A percentile compares a stretch with the other conserved stretches of the same genome.
Evolutionary conservation across 1,139 yeast species (phyloP).

Genomic region (Debaryomyces nepalensis): DNA sequence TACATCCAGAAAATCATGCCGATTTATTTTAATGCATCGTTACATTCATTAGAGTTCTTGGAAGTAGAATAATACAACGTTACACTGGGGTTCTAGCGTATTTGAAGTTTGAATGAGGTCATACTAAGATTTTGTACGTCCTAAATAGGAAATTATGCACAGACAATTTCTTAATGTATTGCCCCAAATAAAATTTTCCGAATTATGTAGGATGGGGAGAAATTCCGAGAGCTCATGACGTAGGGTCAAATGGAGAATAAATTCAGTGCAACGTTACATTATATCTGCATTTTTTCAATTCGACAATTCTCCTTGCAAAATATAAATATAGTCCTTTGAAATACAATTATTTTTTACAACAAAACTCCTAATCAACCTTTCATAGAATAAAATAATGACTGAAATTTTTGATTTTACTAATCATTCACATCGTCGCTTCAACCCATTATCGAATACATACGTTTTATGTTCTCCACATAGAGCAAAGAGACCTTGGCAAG

Average conservation of each 20-base stretch:
- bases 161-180: constrained; percentile 2
- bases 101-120: too few species aligned
- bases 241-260: background rate
- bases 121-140: background rate
- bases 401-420: constrained; percentile 52
- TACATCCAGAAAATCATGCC: constrained; percentile 15
- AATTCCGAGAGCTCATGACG: background rate
- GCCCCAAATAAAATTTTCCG: background rate
- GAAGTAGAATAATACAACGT: background rate
- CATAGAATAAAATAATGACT: too few species aligned
- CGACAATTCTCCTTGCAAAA: constrained; percentile 1
- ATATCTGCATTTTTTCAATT: background rate
- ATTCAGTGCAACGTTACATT: constrained; percentile 24
- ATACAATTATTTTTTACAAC: background rate
- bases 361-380: too few species aligned
- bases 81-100: background rate
- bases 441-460: constrained; percentile 67
- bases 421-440: constrained; percentile 69
- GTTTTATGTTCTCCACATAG: constrained; percentile 79
- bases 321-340: constrained; percentile 7
- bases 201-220: background rate
- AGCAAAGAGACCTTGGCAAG: constrained; percentile 83
- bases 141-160: constrained; percentile 5
- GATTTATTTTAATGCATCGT: constrained; percentile 10
- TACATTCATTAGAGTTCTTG: constrained; percentile 10